These are phyloP conservation scores for Liriodendron chinense DNA, from an alignment of 164 flowering plant species.

Conservation along the genomic window DNA sequence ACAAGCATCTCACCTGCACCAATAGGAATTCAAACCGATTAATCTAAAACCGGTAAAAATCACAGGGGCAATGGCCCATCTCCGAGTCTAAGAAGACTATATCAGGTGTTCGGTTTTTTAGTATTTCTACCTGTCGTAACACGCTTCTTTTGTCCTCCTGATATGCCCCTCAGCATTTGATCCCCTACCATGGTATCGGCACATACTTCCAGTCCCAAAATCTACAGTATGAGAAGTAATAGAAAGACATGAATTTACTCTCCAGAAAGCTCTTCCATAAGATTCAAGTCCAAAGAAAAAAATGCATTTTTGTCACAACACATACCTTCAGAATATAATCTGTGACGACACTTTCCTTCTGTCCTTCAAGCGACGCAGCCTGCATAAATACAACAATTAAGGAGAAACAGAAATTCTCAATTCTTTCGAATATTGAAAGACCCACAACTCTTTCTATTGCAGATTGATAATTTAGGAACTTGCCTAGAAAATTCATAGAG, in stretches of 20 bases:
- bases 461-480: not conserved
- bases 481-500: not conserved
- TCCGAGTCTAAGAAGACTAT: not conserved
- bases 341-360: conserved; percentile 21
- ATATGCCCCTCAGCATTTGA: conserved; percentile 29
- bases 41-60: not conserved
- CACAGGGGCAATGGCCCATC: not conserved
- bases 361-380: conserved; percentile 30
- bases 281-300: not conserved
- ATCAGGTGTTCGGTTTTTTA: not conserved
- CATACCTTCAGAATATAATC: conserved; percentile 27
- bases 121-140: conserved; percentile 25
- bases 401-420: conserved; percentile 14
- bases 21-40: not conserved
- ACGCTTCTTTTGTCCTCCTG: conserved; percentile 31
- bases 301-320: not conserved
- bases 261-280: not conserved
- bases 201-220: conserved; percentile 27
- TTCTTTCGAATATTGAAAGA: not conserved
- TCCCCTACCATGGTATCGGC: conserved; percentile 31
- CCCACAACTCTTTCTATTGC: not conserved
- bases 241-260: not conserved
- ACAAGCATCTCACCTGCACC: conserved; percentile 75
- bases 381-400: conserved; percentile 12
- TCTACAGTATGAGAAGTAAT: conserved; percentile 10